Percentiles rank a stretch among this genome's conserved stretches.
Conservation (phyloP, 768 basidiomycete species). For the Coprinopsis sp. region DNA sequence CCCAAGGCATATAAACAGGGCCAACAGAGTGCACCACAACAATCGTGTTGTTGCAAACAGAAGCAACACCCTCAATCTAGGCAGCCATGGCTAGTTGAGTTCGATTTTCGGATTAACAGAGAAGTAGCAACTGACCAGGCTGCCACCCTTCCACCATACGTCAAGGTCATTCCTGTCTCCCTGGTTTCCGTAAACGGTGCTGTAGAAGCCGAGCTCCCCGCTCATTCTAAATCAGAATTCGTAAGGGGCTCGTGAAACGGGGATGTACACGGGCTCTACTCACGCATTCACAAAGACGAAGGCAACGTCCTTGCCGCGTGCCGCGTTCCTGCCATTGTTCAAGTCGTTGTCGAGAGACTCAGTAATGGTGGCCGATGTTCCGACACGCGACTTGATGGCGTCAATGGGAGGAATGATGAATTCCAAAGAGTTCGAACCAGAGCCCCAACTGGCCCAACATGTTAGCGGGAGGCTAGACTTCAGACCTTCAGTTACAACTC, state of each 20-base stretch:
- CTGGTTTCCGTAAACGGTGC: conserved; percentile 54
- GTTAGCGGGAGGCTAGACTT: not conserved
- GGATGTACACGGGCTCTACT: conserved; percentile 16
- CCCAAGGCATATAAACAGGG: conserved; percentile 70
- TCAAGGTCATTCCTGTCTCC: conserved; percentile 59
- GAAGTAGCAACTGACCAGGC: conserved; percentile 27
- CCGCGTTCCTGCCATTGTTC: conserved; percentile 33
- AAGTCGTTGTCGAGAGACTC: conserved; percentile 42
- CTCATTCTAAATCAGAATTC: conserved; percentile 37
- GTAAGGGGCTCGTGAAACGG: conserved; percentile 20
- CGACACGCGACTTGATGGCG: conserved; percentile 39
- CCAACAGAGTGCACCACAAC: conserved; percentile 81
- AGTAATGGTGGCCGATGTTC: conserved; percentile 35
- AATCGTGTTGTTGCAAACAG: conserved; percentile 69
- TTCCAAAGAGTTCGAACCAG: conserved; percentile 43
- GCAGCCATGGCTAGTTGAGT: conserved; percentile 26
- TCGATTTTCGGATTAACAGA: not conserved
- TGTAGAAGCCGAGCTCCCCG: conserved; percentile 51
- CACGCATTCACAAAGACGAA: conserved; percentile 59
- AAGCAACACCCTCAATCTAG: conserved; percentile 53
- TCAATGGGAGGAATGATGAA: conserved; percentile 43
- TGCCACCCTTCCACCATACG: conserved; percentile 54
- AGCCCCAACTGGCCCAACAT: conserved; percentile 38
- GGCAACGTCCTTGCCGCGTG: conserved; percentile 47
- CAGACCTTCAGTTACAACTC: conserved; percentile 23